Percentiles rank a stretch among this genome's conserved stretches.
Evolutionary conservation across 805 yeast genomes (phyloP).

Genomic region (Candida hungchunana): DNA sequence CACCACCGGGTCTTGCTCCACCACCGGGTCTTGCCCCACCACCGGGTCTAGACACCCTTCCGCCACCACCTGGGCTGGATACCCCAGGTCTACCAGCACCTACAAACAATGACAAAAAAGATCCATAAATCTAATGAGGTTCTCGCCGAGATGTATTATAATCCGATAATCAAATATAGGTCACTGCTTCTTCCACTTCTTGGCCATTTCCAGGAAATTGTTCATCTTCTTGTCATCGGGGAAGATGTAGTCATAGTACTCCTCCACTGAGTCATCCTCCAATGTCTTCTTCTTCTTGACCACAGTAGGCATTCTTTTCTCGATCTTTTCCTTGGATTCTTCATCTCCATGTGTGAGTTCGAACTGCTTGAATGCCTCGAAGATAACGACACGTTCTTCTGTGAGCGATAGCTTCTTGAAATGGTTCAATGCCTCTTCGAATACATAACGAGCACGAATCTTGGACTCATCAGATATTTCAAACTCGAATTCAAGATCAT

Average conservation of each 20-base stretch:
- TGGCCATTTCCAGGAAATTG: slow-evolving; percentile 43
- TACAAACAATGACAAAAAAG: too few relatives aligned
- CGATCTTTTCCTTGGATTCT: slow-evolving; percentile 33
- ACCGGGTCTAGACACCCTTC: slow-evolving; percentile 8
- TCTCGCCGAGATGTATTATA: too few relatives aligned
- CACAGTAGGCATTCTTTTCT: slow-evolving; percentile 48
- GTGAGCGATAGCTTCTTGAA: slow-evolving; percentile 35
- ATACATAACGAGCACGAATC: slow-evolving; percentile 48
- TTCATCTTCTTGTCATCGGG: slow-evolving; percentile 51
- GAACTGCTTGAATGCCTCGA: slow-evolving; percentile 61
- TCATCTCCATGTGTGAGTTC: slow-evolving; percentile 58
- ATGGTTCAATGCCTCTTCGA: slow-evolving; percentile 46
- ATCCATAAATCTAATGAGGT: too few relatives aligned
- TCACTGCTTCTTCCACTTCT: slow-evolving; percentile 37
- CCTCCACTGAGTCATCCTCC: slow-evolving; percentile 47
- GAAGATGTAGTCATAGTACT: slow-evolving; percentile 56
- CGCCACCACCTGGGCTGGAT: slow-evolving; percentile 9
- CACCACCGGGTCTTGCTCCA: slow-evolving; percentile 2
- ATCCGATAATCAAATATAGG: too few relatives aligned
- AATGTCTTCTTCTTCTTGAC: slow-evolving; percentile 40
- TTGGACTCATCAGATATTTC: slow-evolving; percentile 48
- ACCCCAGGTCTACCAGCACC: too few relatives aligned
- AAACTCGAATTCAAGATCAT: slow-evolving; percentile 46
- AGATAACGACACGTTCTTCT: slow-evolving; percentile 46
- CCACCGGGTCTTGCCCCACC: slow-evolving; percentile 17